Conservation (phyloP, 2,329 filamentous ascomycete genomes). For the Pestalotiopsis sp. region DNA sequence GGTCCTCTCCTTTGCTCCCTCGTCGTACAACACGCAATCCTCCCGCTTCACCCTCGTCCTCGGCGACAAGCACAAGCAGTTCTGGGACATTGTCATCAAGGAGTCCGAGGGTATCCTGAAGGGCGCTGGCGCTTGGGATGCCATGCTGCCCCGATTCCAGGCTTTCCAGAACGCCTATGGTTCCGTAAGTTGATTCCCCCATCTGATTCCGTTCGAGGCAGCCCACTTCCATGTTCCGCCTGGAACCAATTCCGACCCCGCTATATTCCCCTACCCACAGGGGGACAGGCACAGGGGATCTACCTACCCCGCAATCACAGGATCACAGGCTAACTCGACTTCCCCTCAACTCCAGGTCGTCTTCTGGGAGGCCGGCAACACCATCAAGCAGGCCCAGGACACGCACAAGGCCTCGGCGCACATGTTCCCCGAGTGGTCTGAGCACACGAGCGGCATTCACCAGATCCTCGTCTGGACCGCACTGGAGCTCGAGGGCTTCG, state of each 20-base stretch:
- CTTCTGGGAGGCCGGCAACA: slow-evolving; percentile 22
- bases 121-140: slow-evolving; percentile 21
- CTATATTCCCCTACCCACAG: not conserved
- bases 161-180: slow-evolving; percentile 22
- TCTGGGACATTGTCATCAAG: slow-evolving; percentile 22
- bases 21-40: slow-evolving; percentile 25
- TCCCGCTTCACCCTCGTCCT: slow-evolving; percentile 21
- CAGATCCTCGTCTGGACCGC: slow-evolving; percentile 25
- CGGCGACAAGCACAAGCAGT: slow-evolving; percentile 22
- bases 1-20: slow-evolving; percentile 21
- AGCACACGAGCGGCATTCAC: slow-evolving; percentile 20
- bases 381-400: slow-evolving; percentile 17
- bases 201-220: not conserved
- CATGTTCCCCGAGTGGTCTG: slow-evolving; percentile 18
- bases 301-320: not conserved
- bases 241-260: not conserved
- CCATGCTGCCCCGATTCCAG: slow-evolving; percentile 17
- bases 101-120: slow-evolving; percentile 18
- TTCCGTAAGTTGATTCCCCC: slow-evolving; percentile 19
- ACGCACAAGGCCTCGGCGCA: slow-evolving; percentile 19
- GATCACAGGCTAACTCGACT: not conserved
- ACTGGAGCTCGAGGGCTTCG: slow-evolving; percentile 24
- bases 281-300: not conserved
- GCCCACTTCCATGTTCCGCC: not conserved
- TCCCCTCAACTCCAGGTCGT: slow-evolving; percentile 17